These are phyloP conservation scores for Microcera coccophila DNA, from an alignment of 2,329 filamentous ascomycete species.

Conservation along the genomic window DNA sequence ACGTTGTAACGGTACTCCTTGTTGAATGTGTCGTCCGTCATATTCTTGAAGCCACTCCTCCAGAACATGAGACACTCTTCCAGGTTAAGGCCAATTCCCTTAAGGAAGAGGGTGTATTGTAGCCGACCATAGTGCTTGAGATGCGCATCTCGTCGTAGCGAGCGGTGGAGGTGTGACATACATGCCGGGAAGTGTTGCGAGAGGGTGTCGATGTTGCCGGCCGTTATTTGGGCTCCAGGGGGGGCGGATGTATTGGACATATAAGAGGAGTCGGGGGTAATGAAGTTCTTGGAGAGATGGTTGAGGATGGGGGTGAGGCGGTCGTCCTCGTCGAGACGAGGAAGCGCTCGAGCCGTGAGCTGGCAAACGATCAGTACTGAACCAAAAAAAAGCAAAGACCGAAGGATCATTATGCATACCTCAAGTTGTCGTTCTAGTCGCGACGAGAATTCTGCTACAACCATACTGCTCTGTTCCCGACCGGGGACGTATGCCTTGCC, in stretches of 20 bases:
- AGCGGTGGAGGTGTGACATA: constrained; percentile 87
- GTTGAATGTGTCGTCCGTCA: constrained; percentile 92
- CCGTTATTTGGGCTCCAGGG: constrained; percentile 69
- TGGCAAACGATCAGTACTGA: constrained; percentile 29
- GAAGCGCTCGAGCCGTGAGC: constrained; percentile 86
- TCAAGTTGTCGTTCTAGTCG: constrained; percentile 79
- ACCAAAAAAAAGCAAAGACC: background rate
- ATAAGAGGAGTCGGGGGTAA: constrained; percentile 83
- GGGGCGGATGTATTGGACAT: constrained; percentile 58
- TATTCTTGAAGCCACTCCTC: constrained; percentile 78
- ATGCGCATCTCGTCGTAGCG: constrained; percentile 80
- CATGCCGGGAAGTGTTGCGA: constrained; percentile 83
- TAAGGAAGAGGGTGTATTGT: constrained; percentile 94
- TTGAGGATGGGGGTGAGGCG: constrained; percentile 66
- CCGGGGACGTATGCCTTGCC: constrained; percentile 91
- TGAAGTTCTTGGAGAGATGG: constrained; percentile 92
- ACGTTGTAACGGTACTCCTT: constrained; percentile 98
- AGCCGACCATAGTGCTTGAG: constrained; percentile 90
- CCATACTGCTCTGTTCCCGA: constrained; percentile 82
- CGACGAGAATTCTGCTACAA: constrained; percentile 78
- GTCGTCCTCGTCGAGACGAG: constrained; percentile 93
- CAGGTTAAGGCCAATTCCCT: constrained; percentile 87
- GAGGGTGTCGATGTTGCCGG: constrained; percentile 73
- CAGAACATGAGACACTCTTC: constrained; percentile 92
- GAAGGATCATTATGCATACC: constrained; percentile 45